Evolutionary conservation across 2,329 filamentous ascomycete species (phyloP), one percentile per base, ranked within the genome.

Genomic region (Colletotrichum sp.): DNA sequence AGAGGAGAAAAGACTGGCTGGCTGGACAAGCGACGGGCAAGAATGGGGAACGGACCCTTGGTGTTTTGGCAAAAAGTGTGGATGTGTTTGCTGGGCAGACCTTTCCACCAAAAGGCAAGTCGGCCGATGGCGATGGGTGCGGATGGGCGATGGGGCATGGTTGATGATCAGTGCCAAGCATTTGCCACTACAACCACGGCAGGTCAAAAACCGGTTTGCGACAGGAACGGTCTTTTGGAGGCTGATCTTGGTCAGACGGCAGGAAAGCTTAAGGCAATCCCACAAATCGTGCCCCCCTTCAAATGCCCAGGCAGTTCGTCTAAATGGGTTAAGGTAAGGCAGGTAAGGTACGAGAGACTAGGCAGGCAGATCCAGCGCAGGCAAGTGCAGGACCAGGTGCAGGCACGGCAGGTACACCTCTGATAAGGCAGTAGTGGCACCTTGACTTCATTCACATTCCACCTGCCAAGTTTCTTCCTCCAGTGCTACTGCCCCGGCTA

Each of bases 161-260:
- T 64, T 63, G 49, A 75, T 78, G 75, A 72, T 67, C 68, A 30
- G 55, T 77, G 76, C 77, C 77, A 77, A 78, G 75, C 34, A 36
- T 65, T 72, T 52, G 60, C 68, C 68, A 71, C 71, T 77, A 77
- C 77, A n/a, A 59, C 71, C 55, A 49, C 60, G 39, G 64, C 34
- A 21, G 52, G 28, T 16, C 52, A 67, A 76, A 78, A 78, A 76
- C 72, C 64, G 68, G 76, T 73, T 78, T 77, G 65, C 65, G 68
- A 71, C 75, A 77, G 77, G 68, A 76, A 77, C 75, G 16, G 72
- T 18, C 30, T 76, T 76, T 34, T 55, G 59, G 30, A 65, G 64
- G 73, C 34, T 62, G 65, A 74, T 76, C 74, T 69, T 76, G 70
- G 74, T 74, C 71, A 69, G 70, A 64, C 71, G 49, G 59, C 60